Base-by-base conservation (phyloP, 1,139 yeast genomes). In the Pichia sp. region DNA sequence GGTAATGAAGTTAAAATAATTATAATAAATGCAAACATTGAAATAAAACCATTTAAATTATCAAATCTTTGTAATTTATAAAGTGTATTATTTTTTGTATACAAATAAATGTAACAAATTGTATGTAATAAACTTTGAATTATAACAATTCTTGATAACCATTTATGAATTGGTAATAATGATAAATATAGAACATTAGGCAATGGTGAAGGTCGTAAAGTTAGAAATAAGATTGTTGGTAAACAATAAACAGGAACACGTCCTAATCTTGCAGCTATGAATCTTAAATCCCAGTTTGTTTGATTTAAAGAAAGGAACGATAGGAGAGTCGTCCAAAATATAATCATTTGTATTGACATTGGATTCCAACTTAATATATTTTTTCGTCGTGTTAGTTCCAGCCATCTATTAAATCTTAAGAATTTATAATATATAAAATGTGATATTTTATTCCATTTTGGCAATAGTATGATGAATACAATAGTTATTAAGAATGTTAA, bases 121-220 rank as follows among this genome's bases (percentile, higher is more conserved):
- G 89, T 81, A 59, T 90, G 97, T 9, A 75, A 49, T 0, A 77
- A 51, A 3, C 86, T 72, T 53, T 84, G 78, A 2, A 85, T 27
- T 1, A 87, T 79, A 28, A 87, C 76, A 6, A 83, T 63, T 42
- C 96, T 68, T 2, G 95, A 82, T 6, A 90, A 65, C 96, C 96
- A 89, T 61, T 87, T 87, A 65, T 90, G 97, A 37, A 87, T 68
- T 0, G 95, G 95, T 5, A 89, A 60, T 33, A 89, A 68, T 25
- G 82, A 74, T 42, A 87, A 66, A 61, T 90, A 89, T 27, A 86
- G 68, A 0, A 82, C 77, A 42, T 76, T 68, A 0, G 94, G 95
- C 33, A 85, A 63, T 20, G 95, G 87, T 9, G 86, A 77, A 0
- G 96, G 96, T 48, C 89, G 65, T 44, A 89, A 58, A 1, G 89